Percentiles rank a stretch among this genome's conserved stretches.
Evolutionary conservation across 208 protist genomes (phyloP).

Genomic region (Phytomonas sp.): DNA sequence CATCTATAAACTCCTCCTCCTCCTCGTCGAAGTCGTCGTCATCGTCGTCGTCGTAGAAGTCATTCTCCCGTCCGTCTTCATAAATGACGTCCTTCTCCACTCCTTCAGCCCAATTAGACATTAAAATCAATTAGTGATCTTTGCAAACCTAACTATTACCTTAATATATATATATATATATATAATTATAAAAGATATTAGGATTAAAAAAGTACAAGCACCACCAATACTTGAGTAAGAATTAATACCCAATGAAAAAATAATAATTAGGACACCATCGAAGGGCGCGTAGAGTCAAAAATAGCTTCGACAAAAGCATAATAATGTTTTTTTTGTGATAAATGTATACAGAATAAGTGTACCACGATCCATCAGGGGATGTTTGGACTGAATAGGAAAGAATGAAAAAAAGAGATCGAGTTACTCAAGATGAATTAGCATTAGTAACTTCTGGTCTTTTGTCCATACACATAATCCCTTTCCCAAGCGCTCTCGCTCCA

Average conservation of each 20-base stretch:
- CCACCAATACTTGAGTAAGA: not conserved
- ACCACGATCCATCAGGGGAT: not conserved
- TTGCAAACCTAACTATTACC: not conserved
- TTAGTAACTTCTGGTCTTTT: not conserved
- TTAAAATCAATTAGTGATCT: not conserved
- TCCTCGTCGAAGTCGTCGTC: conserved; percentile 23
- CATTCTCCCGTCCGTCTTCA: conserved; percentile 21
- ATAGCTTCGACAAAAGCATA: not conserved
- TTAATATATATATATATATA: conserved; percentile 7
- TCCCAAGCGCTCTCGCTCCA: not conserved
- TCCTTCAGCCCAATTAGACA: conserved; percentile 44
- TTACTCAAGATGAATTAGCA: not conserved
- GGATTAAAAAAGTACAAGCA: not conserved
- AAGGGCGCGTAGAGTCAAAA: not conserved
- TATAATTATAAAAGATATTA: conserved; percentile 9
- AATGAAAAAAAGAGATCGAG: conserved; percentile 7
- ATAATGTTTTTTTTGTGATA: not conserved
- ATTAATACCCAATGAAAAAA: not conserved
- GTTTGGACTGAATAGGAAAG: not conserved
- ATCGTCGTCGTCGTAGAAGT: conserved; percentile 23
- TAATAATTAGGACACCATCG: not conserved
- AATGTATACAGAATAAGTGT: conserved; percentile 4
- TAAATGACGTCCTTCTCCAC: conserved; percentile 48
- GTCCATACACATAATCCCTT: not conserved
- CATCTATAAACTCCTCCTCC: conserved; percentile 8